A percentile compares a stretch with the other conserved stretches of the same genome.
phyloP scores from a whole-genome alignment of 495 filamentous ascomycete species.

The Talaromyces proteolyticus region DNA sequence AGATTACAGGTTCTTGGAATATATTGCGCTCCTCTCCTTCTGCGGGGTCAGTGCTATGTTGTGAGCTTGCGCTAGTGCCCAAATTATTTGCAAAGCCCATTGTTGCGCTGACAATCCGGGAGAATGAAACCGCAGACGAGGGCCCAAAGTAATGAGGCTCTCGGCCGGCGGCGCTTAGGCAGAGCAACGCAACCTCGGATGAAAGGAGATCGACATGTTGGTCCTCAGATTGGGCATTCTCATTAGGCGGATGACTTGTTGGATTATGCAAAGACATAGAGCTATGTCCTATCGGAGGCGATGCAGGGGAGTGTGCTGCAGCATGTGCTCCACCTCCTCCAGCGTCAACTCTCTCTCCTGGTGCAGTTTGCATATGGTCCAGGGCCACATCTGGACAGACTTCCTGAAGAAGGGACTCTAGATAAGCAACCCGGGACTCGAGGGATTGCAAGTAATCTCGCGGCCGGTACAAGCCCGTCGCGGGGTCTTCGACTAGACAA shows the following conservation, averaged over 20 bases:
- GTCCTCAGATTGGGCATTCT: neutral
- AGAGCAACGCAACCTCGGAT: slow-evolving; percentile 1
- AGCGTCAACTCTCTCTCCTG: too few relatives aligned
- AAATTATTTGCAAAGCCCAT: neutral
- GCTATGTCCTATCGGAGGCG: too few relatives aligned
- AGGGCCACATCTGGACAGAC: neutral
- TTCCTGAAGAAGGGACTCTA: slow-evolving; percentile 5
- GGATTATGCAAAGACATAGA: too few relatives aligned
- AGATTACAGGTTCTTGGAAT: too few relatives aligned
- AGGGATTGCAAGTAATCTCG: slow-evolving; percentile 11
- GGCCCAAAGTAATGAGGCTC: neutral
- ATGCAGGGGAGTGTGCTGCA: too few relatives aligned
- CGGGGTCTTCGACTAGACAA: slow-evolving; percentile 14
- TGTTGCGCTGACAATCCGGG: neutral
- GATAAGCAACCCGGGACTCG: slow-evolving; percentile 7
- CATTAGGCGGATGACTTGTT: neutral
- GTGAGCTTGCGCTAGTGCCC: neutral
- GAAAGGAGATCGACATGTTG: neutral
- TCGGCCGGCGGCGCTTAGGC: neutral
- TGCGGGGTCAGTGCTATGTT: too few relatives aligned
- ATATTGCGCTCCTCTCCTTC: too few relatives aligned
- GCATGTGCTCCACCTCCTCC: too few relatives aligned
- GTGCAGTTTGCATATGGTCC: too few relatives aligned
- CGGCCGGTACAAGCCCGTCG: slow-evolving; percentile 6
- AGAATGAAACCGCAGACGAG: neutral